phyloP scores from a whole-genome alignment of 2,329 filamentous ascomycete species.

The Xylariales sp. region DNA sequence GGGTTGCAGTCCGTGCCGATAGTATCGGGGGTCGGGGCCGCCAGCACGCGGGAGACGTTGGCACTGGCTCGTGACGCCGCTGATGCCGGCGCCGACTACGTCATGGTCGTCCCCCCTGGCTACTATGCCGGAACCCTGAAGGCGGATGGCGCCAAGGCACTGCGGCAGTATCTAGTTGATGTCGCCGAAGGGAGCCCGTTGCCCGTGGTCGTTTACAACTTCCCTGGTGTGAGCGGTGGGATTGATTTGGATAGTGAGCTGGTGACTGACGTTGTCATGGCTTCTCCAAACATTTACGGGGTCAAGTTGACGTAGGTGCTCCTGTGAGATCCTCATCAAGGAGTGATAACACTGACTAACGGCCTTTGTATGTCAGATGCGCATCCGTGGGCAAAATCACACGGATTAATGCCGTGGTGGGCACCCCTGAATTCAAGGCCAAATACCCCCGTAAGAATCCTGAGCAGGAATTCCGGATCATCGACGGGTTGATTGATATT shows the following conservation, averaged over 20 bases:
- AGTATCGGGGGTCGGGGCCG: conserved; percentile 60
- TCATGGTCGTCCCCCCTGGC: conserved; percentile 56
- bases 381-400: conserved; percentile 52
- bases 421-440: conserved; percentile 7
- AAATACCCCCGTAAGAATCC: conserved; percentile 5
- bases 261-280: conserved; percentile 44
- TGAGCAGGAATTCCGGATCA: conserved; percentile 10
- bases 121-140: too few relatives aligned
- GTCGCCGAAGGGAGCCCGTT: conserved; percentile 55
- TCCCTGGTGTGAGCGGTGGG: conserved; percentile 62
- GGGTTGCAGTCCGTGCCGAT: conserved; percentile 53
- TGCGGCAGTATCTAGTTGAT: conserved; percentile 61
- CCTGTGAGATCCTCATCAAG: too few relatives aligned
- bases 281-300: conserved; percentile 52
- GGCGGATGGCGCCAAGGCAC: too few relatives aligned
- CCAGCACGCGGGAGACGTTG: conserved; percentile 58
- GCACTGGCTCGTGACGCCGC: conserved; percentile 55
- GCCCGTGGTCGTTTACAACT: conserved; percentile 70
- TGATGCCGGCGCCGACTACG: conserved; percentile 54
- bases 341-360: neutral
- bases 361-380: conserved; percentile 22
- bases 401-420: conserved; percentile 10
- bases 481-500: conserved; percentile 14
- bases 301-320: conserved; percentile 52
- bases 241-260: conserved; percentile 65